Evolutionary conservation across 805 yeast species (phyloP), one percentile per base, ranked within the genome.

Genomic region (Hyphopichia homilentoma): DNA sequence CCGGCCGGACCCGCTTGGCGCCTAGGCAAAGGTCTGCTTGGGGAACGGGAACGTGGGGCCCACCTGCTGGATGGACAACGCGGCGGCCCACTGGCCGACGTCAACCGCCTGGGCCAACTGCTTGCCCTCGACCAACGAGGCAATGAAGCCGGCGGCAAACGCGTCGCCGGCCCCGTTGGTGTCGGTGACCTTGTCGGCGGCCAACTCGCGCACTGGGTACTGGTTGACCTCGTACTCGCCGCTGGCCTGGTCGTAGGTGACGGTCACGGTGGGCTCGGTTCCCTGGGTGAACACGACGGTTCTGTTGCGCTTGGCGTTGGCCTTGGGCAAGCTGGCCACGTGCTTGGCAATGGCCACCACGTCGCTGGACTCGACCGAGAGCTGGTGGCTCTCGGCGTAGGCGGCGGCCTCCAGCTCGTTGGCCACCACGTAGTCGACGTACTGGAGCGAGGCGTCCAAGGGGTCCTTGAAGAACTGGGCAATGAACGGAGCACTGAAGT

Each of bases 91-190:
- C 69, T 90, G 97, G 45, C 97, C 97, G 61, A 81, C 75, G 48
- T 82, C 86, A 41, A 90, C 73, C 25, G 79, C 69, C 45, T 73
- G 69, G 16, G 65, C 66, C 36, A 87, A 57, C 18, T 73, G 48
- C 59, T 83, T 78, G 44, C 81, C 86, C 61, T 80, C 67, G 35
- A 87, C 94, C 45, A 89, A 67, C 37, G 89, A 93, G 40, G 96
- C 95, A 43, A 88, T 65, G 62, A 90, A 89, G 38, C 97, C 97
- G 52, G 93, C 94, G 35, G 97, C 97, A 57, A 90, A 90, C 9
- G 97, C 96, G 59, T 90, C 97, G 63, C 97, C 97, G 29, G 97
- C 97, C 70, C 98, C 98, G 69, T 90, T 93, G 54, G 97, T 86
- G 70, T 93, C 99, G 38, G 74, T 80, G 39, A 93, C 74, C 62